Base-by-base conservation (phyloP, 2,329 filamentous ascomycete species). In the Fusarium tuaranense region DNA sequence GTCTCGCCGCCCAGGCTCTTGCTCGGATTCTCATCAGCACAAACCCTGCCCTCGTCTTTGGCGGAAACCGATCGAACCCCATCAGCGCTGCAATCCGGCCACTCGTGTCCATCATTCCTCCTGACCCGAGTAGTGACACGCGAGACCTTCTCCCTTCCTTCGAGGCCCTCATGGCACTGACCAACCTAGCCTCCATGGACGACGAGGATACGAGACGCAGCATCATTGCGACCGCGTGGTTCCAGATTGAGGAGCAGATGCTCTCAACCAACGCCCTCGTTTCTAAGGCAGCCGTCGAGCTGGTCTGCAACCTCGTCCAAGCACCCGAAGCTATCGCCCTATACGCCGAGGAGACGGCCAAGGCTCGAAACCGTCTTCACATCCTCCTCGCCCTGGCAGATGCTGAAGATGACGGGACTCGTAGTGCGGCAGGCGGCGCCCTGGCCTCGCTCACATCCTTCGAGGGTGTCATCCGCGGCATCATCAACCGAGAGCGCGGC, bases 281-380 rank as follows among this genome's bases (percentile, higher is more conserved):
- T 20, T 92, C 93, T 66, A 94, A 96, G 61, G 96, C 96, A 1
- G 90, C 94, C 0, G 94, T 94, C 30, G 95, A 99, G 82, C 88
- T 99, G 4, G 88, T 98, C 25, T 99, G 97, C 85, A 99, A 99
- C 79, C 88, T 99, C 18, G 93, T 94, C 80, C 92, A 93, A 67
- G 88, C 88, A 2, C 89, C 92, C 0, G 88, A 91, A 39, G 92
- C 92, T 20, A 87, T 94, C 4, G 87, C 89, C 2, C 87, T 93
- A 32, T 96, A 94, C 76, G 92, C 91, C 0, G 92, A 93, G 67
- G 89, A 87, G 13, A 90, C 88, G 5, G 87, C 89, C 30, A 89
- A 92, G 70, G 93, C 95, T 0, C 89, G 88, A 30, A 92, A 94
- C 64, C 89, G 96, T 1, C 83, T 98, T 48, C 93, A 97, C 79